Evolutionary conservation across 176 grass and related monocot genomes (phyloP).

Genomic region (Elymus sibiricus): DNA sequence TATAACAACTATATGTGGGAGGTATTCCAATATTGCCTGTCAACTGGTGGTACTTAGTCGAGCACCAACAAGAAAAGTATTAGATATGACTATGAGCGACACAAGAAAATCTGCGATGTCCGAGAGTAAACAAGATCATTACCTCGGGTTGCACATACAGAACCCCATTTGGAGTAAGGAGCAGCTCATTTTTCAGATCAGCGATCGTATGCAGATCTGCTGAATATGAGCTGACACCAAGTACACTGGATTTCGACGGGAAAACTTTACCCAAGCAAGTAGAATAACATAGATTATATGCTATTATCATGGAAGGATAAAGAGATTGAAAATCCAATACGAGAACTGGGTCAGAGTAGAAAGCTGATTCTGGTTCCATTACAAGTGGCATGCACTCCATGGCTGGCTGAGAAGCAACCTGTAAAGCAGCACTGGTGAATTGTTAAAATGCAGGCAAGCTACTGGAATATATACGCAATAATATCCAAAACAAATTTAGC

Average conservation of each 20-base stretch:
- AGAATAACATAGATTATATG: slow-evolving; percentile 93
- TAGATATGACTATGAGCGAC: background rate
- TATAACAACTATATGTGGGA: slow-evolving; percentile 5
- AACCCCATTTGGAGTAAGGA: slow-evolving; percentile 86
- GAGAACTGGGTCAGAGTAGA: slow-evolving; percentile 93
- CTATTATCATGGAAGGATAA: slow-evolving; percentile 99
- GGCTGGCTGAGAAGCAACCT: slow-evolving; percentile 97
- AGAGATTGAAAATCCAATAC: slow-evolving; percentile 98
- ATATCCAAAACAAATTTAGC: background rate
- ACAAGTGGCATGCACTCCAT: slow-evolving; percentile 98
- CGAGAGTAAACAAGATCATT: slow-evolving; percentile 12
- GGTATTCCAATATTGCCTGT: background rate
- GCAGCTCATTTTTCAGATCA: slow-evolving; percentile 62
- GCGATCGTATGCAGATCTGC: slow-evolving; percentile 43
- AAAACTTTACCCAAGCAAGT: slow-evolving; percentile 96
- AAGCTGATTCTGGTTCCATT: slow-evolving; percentile 97
- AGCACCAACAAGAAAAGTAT: background rate
- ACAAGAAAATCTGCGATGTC: background rate
- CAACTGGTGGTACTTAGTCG: background rate
- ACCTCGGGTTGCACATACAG: slow-evolving; percentile 87
- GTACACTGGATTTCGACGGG: slow-evolving; percentile 76
- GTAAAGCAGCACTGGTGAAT: slow-evolving; percentile 35
- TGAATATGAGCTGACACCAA: slow-evolving; percentile 90
- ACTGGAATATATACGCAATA: background rate
- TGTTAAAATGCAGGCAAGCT: slow-evolving; percentile 15